A percentile compares a stretch with the other conserved stretches of the same genome.
Evolutionary conservation across 345 rosid species (phyloP).

Genomic region (Eucalyptus polybractea): DNA sequence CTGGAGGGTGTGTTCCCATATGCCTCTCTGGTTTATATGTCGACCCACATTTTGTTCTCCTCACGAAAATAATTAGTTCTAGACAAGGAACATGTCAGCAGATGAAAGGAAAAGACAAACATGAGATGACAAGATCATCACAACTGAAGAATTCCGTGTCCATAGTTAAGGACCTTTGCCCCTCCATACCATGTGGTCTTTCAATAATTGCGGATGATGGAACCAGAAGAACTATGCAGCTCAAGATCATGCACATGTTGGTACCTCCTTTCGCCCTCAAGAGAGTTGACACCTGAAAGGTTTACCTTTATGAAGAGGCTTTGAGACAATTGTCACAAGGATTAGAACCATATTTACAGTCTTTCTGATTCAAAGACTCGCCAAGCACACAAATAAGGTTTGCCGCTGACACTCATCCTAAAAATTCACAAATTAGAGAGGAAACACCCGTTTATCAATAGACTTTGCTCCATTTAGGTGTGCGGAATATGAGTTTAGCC

Average conservation of each 20-base stretch:
- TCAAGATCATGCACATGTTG: neutral
- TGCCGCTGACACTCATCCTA: conserved; percentile 73
- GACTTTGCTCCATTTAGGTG: neutral
- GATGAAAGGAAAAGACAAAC: too few relatives aligned
- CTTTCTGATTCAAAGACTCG: conserved; percentile 37
- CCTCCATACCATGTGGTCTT: neutral
- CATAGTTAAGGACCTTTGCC: too few relatives aligned
- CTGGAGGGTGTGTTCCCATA: neutral
- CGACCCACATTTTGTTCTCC: neutral
- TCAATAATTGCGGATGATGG: neutral
- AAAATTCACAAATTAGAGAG: neutral
- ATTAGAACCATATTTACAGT: conserved; percentile 49
- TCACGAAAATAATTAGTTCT: neutral
- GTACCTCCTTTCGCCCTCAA: neutral
- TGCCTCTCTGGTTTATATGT: neutral
- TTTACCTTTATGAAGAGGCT: conserved; percentile 12
- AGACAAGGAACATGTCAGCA: too few relatives aligned
- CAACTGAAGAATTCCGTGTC: too few relatives aligned
- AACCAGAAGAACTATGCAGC: neutral
- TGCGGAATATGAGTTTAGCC: neutral
- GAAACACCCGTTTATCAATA: neutral
- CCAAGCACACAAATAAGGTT: conserved; percentile 11
- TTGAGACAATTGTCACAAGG: conserved; percentile 80
- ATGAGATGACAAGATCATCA: too few relatives aligned
- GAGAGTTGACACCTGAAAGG: neutral